Evolutionary conservation across 2,329 filamentous ascomycete genomes (phyloP), one percentile per base, ranked within the genome.

Genomic region (Pezicula neosporulosa): DNA sequence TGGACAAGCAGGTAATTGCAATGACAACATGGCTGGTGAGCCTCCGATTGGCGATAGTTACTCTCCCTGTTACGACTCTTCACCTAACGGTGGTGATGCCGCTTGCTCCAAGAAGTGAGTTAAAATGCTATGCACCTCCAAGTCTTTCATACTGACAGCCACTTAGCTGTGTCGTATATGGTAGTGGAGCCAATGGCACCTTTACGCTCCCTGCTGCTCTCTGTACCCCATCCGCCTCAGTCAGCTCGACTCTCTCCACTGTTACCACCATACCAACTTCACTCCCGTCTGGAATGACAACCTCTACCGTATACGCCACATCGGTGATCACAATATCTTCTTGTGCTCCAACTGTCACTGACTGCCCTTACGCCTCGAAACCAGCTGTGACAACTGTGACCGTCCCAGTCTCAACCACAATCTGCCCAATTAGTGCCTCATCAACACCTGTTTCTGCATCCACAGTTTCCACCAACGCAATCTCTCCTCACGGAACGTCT

Each of bases 101-200:
- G 72, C 70, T 49, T 79, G 76, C 62, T 66, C 69, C 57, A 77
- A 76, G 70, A 76, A 76, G 63, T 64, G 49, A 54, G 54, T 59
- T 41, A 12, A 27, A 12, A 27, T 36, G 16, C 24, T 15, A 42
- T 38, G 21, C 28, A 18, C 27, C 35, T 38, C 38, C 16, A 19
- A 41, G 28, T 9, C 12, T 9, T 33, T 33, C 30, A 33, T 13
- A 47, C 50, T 52, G 48, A 55, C 52, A 46, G 39, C 35, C 12
- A 12, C 41, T 18, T 27, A 62, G 61, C 65, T 76, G 74, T 57
- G 65, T 77, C 36, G 73, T 77, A 44, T 74, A 77, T 54, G 70
- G 67, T 50, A 62, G 64, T 27, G 62, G 66, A 28, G 52, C 69
- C 44, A 65, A 58, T 47, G 63, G 64, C 30, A 62, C 54, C 44